These are phyloP conservation scores for Nemania diffusa DNA, from an alignment of 2,329 filamentous ascomycete species.

Conservation along the genomic window DNA sequence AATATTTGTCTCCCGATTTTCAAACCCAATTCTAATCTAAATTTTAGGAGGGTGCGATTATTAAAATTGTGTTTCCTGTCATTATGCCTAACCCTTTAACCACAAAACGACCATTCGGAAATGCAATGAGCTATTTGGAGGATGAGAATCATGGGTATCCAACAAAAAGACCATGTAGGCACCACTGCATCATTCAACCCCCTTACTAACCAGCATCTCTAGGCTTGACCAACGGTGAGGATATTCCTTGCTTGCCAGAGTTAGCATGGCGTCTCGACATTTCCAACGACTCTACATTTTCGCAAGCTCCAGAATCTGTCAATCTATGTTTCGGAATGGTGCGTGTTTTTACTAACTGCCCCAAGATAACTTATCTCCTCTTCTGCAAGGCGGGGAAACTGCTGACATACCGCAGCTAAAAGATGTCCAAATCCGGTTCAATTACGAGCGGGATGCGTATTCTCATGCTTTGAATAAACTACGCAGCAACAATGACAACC, in stretches of 20 bases:
- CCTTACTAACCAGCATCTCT: neutral
- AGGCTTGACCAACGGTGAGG: neutral
- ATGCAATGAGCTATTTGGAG: neutral
- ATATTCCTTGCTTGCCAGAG: neutral
- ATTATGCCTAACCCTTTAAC: neutral
- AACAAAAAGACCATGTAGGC: neutral
- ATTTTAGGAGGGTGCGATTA: too few species aligned
- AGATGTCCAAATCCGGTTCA: slow-evolving; percentile 11
- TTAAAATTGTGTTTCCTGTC: too few species aligned
- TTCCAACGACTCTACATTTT: neutral
- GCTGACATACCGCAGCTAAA: slow-evolving; percentile 8
- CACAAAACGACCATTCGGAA: neutral
- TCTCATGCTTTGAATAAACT: neutral
- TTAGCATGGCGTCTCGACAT: neutral
- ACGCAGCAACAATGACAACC: neutral
- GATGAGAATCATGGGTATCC: neutral
- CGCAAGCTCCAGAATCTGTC: neutral
- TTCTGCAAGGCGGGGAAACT: neutral
- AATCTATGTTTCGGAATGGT: slow-evolving; percentile 38
- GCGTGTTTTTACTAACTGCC: neutral
- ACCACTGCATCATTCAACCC: neutral
- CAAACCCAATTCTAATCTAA: too few species aligned
- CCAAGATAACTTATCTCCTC: neutral
- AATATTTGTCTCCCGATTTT: too few species aligned
- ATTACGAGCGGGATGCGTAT: neutral